phyloP scores from a whole-genome alignment of 2,329 filamentous ascomycete genomes.

The Gnomoniopsis sp. region DNA sequence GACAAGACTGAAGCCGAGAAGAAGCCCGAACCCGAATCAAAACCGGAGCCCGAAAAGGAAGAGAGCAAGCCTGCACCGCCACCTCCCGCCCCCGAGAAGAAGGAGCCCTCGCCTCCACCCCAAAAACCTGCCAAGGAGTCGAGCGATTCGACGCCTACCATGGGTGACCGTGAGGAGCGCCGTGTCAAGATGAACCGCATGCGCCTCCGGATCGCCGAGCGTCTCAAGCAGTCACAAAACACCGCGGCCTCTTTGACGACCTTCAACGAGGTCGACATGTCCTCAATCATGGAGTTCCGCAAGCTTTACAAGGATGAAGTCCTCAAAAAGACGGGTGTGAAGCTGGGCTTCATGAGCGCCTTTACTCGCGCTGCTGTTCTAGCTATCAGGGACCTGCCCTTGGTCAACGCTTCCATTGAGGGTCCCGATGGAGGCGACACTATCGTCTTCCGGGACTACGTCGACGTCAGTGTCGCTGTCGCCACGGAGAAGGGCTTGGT shows the following conservation, averaged over 20 bases:
- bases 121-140: constrained; percentile 33
- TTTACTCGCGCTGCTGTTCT: constrained; percentile 88
- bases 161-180: constrained; percentile 81
- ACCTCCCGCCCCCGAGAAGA: constrained; percentile 26
- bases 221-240: constrained; percentile 98
- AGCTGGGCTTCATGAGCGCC: constrained; percentile 99
- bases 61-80: constrained; percentile 30
- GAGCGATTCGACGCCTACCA: constrained; percentile 35
- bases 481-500: constrained; percentile 97
- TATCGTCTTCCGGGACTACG: constrained; percentile 97
- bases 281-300: constrained; percentile 92
- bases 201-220: constrained; percentile 94
- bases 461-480: constrained; percentile 95
- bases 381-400: constrained; percentile 92
- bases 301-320: constrained; percentile 97
- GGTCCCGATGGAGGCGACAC: constrained; percentile 93
- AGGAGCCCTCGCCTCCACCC: constrained; percentile 22
- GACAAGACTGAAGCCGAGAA: constrained; percentile 38
- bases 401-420: constrained; percentile 95
- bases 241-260: constrained; percentile 95
- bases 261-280: constrained; percentile 99
- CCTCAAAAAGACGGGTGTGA: constrained; percentile 92
- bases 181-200: constrained; percentile 99
- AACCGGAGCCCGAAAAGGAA: constrained; percentile 30
- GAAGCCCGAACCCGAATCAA: constrained; percentile 30